phyloP scores from a whole-genome alignment of 2,329 filamentous ascomycete species.

The Aureobasidium uvarum region DNA sequence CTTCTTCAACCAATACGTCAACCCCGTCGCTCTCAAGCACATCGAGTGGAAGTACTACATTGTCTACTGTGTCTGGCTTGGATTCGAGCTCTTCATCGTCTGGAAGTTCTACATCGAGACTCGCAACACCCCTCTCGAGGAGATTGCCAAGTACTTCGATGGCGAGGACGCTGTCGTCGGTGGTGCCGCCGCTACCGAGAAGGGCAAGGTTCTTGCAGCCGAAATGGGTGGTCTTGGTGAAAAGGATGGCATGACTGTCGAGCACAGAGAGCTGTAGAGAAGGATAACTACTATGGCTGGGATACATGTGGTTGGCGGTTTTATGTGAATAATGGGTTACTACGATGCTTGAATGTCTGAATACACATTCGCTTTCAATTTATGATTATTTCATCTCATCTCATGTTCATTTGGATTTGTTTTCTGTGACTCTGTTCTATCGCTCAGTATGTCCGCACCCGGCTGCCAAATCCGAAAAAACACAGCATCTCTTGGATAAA shows the following conservation, averaged over 20 bases:
- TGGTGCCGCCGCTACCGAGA: conserved; percentile 40
- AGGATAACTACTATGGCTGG: conserved; percentile 7
- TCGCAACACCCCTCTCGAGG: conserved; percentile 46
- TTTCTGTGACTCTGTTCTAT: not conserved
- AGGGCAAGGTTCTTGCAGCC: conserved; percentile 33
- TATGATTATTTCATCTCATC: not conserved
- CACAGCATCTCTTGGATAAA: not conserved
- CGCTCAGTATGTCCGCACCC: not conserved
- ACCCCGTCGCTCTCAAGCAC: conserved; percentile 35
- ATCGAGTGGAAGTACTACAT: conserved; percentile 38
- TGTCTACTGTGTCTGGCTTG: conserved; percentile 38
- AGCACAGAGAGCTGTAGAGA: conserved; percentile 33
- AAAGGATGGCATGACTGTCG: conserved; percentile 29
- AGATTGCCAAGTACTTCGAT: conserved; percentile 49
- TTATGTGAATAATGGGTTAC: conserved; percentile 12
- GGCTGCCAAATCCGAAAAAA: not conserved
- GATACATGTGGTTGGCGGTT: not conserved
- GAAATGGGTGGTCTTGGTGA: conserved; percentile 34
- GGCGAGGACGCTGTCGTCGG: conserved; percentile 44
- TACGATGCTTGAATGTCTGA: conserved; percentile 7
- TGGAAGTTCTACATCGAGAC: conserved; percentile 45
- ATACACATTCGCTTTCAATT: conserved; percentile 14
- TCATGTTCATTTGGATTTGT: not conserved
- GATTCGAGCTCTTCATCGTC: conserved; percentile 37
- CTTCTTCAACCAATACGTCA: conserved; percentile 44